Base-by-base conservation (phyloP, 192 early-diverging fungal species). In the Coemansia reversa region DNA sequence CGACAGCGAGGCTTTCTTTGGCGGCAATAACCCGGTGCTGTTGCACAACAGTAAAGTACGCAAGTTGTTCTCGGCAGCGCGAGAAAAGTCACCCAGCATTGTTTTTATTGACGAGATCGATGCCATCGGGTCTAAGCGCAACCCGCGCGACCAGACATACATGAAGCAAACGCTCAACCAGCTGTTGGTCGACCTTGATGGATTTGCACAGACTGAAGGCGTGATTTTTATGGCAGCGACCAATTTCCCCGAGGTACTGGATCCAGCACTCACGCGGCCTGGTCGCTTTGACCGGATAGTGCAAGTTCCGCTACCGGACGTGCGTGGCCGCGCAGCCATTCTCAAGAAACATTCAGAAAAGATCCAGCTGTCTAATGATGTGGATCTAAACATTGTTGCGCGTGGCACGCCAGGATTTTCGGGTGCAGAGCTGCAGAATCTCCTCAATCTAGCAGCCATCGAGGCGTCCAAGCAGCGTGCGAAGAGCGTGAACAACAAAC, bases 61-160 rank as follows among this genome's bases (percentile, higher is more conserved):
- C 12, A 63, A 65, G 53, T 70, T 84, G 49, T 84, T 86, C 83
- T 84, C 92, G 23, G 89, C 90, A 6, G 93, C 93, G 19, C 85
- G 90, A 32, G 69, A 82, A 14, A 86, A 90, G 51, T 85, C 93
- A 8, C 93, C 93, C 14, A 89, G 89, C 70, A 94, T 93, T 57
- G 90, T 99, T 7, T 99, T 99, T 79, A 98, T 99, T 74, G 98
- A 99, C 78, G 98, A 99, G 73, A 85, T 99, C 55, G 98, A 99
- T 79, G 94, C 96, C 0, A 95, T 99, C 68, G 96, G 98, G 19
- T 89, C 89, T 53, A 95, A 94, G 72, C 89, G 96, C 39, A 93
- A 87, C 66, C 86, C 88, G 39, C 93, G 93, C 70, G 98, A 98
- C 66, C 94, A 98, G 73, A 90, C 89, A 5, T 94, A 95, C 63